Base-by-base conservation (phyloP, 139 green algal genomes). In the Chlamydomonas sphaeroides region DNA sequence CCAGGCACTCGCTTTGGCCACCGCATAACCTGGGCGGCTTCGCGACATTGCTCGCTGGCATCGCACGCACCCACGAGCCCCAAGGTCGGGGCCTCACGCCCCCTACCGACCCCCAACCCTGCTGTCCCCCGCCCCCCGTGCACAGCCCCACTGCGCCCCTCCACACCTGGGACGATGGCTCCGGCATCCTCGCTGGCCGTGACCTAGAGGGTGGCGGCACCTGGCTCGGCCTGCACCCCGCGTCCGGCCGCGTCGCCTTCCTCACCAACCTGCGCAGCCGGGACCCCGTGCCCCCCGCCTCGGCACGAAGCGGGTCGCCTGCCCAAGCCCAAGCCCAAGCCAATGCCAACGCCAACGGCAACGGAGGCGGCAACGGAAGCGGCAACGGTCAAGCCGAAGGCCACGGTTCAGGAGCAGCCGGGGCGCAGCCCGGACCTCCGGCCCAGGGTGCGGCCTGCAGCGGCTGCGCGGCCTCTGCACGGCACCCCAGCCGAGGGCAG, bases 241-340 rank as follows among this genome's bases (percentile, higher is more conserved):
- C 51, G 36, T 3, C 25, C 2, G 93, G 90, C 2, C 85, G 93
- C 7, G 81, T 94, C 38, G 89, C 90, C 0, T 81, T 92, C 45
- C 84, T 96, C 0, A 96, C 93, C 36, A 96, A 96, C 73, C 88
- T 91, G 28, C 72, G 92, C 36, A 88, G 89, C 59, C 30, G 5
- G 2, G 59, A 66, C 59, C 59, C 59, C n/a, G 45, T 36, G 30
- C n/a, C 48, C 33, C n/a, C 38, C 15, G 36, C 56, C 35, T 48
- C 74, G 65, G n/a, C n/a, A n/a, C n/a, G n/a, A n/a, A n/a, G n/a
- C n/a, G n/a, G n/a, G n/a, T n/a, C n/a, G n/a, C n/a, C n/a, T n/a
- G n/a, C n/a, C n/a, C n/a, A n/a, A n/a, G n/a, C n/a, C n/a, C n/a
- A n/a, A n/a, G n/a, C n/a, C n/a, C 69, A 56, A 62, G 26, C 23